These are phyloP conservation scores for Aureobasidium zeae DNA, from an alignment of 2,329 filamentous ascomycete species.

Conservation along the genomic window DNA sequence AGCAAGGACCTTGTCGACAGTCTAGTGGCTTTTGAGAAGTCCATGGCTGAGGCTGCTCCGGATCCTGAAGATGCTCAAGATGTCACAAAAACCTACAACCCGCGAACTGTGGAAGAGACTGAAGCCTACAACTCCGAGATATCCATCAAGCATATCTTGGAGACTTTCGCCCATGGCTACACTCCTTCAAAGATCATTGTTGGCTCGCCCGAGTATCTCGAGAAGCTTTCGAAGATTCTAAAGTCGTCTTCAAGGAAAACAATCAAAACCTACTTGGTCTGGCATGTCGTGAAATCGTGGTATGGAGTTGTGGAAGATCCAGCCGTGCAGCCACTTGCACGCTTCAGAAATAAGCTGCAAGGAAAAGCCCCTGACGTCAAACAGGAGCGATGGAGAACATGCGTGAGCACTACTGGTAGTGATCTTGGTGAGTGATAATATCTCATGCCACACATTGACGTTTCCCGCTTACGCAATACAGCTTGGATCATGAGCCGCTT, in stretches of 20 bases:
- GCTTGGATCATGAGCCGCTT: constrained; percentile 61
- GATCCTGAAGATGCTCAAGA: constrained; percentile 50
- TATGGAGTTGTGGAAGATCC: constrained; percentile 48
- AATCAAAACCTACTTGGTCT: constrained; percentile 53
- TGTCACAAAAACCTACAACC: constrained; percentile 60
- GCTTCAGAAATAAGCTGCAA: constrained; percentile 51
- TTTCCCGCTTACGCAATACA: background rate
- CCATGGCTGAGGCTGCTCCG: constrained; percentile 46
- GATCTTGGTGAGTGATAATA: constrained; percentile 37
- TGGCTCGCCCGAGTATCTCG: constrained; percentile 51
- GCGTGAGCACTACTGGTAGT: constrained; percentile 48
- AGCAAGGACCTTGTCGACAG: constrained; percentile 39
- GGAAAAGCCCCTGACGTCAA: constrained; percentile 51
- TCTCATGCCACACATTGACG: too few relatives aligned
- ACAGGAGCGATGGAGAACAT: constrained; percentile 58
- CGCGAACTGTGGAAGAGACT: constrained; percentile 48
- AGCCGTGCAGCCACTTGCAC: constrained; percentile 49
- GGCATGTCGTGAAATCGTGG: constrained; percentile 52
- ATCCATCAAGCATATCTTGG: constrained; percentile 31
- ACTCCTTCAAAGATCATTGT: constrained; percentile 45
- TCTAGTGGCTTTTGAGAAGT: constrained; percentile 8
- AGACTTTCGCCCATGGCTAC: constrained; percentile 3
- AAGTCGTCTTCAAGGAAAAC: constrained; percentile 45
- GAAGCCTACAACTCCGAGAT: constrained; percentile 31
- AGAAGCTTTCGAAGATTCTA: constrained; percentile 49